phyloP scores from a whole-genome alignment of 2,329 filamentous ascomycete genomes.

The Phyllosticta ampelicida region DNA sequence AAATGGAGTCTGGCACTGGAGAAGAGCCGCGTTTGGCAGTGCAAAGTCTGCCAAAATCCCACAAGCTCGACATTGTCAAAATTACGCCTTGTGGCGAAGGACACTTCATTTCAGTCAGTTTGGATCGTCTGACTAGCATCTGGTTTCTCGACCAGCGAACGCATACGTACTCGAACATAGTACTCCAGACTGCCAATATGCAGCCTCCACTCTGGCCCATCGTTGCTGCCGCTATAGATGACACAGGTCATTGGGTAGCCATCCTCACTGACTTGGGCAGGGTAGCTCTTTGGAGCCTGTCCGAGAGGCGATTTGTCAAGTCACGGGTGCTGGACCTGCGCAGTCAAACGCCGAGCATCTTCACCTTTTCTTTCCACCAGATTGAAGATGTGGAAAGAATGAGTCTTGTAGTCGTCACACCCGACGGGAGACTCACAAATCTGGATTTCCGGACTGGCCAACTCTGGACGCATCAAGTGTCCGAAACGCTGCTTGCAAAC shows the following conservation, averaged over 20 bases:
- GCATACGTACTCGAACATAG: conserved; percentile 20
- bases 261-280: conserved; percentile 49
- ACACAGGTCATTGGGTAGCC: conserved; percentile 54
- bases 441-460: conserved; percentile 38
- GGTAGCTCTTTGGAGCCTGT: conserved; percentile 54
- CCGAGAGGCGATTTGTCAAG: conserved; percentile 46
- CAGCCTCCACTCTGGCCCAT: conserved; percentile 35
- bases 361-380: conserved; percentile 47
- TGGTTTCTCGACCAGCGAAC: conserved; percentile 36
- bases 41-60: conserved; percentile 50
- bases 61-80: conserved; percentile 58
- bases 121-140: conserved; percentile 58
- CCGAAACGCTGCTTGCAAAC: conserved; percentile 18
- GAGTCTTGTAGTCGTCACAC: conserved; percentile 50
- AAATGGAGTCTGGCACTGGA: conserved; percentile 35
- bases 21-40: conserved; percentile 47
- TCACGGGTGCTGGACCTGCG: conserved; percentile 44
- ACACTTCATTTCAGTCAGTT: conserved; percentile 55
- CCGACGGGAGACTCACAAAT: conserved; percentile 53
- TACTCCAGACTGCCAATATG: conserved; percentile 23
- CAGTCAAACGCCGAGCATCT: conserved; percentile 49
- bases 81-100: conserved; percentile 53
- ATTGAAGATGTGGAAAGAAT: conserved; percentile 20
- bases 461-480: conserved; percentile 21
- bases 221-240: conserved; percentile 53